Conservation (phyloP, 768 basidiomycete species). For the Mycena crocata region DNA sequence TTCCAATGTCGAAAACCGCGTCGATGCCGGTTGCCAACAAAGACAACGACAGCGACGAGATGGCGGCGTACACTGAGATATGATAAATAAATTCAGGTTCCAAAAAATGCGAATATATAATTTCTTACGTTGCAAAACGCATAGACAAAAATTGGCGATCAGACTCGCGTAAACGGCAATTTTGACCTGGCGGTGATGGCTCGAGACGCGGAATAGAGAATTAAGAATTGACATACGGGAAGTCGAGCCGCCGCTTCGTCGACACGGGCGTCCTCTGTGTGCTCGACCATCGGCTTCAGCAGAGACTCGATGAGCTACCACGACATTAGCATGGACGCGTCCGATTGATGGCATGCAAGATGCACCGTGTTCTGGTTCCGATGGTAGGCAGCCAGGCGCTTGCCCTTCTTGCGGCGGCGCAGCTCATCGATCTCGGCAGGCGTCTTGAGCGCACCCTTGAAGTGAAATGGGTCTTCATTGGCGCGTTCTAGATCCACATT, state of each 20-base stretch:
- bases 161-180: conserved; percentile 90
- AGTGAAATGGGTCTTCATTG: conserved; percentile 70
- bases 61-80: conserved; percentile 87
- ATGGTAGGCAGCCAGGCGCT: conserved; percentile 74
- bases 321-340: no score
- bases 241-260: conserved; percentile 76
- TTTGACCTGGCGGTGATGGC: conserved; percentile 68
- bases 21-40: conserved; percentile 93
- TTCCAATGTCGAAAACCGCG: conserved; percentile 85
- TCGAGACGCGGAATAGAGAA: not conserved
- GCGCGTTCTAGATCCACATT: conserved; percentile 52
- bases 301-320: conserved; percentile 84
- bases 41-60: conserved; percentile 85
- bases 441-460: conserved; percentile 70
- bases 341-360: conserved; percentile 17
- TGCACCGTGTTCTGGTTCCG: conserved; percentile 78
- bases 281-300: conserved; percentile 91
- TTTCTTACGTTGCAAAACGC: conserved; percentile 73
- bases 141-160: conserved; percentile 78
- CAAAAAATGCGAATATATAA: not conserved
- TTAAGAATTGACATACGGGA: conserved; percentile 55
- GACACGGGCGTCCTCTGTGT: conserved; percentile 83
- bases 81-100: conserved; percentile 1
- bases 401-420: conserved; percentile 70
- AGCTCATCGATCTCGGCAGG: conserved; percentile 74